Evolutionary conservation across 176 grass and related monocot species (phyloP), one percentile per base, ranked within the genome.

Genomic region (Dactylis glomerata): DNA sequence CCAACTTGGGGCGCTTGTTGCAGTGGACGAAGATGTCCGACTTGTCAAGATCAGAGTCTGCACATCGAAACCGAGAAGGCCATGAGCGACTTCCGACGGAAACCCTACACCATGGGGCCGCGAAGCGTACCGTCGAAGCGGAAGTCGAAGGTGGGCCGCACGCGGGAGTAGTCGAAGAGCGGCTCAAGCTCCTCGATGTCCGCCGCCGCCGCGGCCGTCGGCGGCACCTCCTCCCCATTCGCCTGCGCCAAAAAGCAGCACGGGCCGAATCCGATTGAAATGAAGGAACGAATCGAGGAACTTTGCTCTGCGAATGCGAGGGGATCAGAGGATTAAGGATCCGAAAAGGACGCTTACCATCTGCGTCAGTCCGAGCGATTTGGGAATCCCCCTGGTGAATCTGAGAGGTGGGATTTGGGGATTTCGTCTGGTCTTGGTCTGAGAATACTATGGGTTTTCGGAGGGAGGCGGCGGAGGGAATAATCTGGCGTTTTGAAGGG

Each of bases 131-230:
- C 93, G 57, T 95, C 91, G 84, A 95, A 98, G 72, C 64, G 22
- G 83, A 95, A 88, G 80, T 79, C 67, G 11, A 89, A 50, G 9
- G 40, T 54, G 30, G 96, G 96, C 74, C 88, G 91, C 54, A 98
- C 87, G 68, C 89, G 93, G 62, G 67, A 78, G 83, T 98, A 98
- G 46, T 98, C 88, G 87, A 98, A 98, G 56, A 98, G 92, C n/a
- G 96, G 86, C 78, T 98, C 96, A 37, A 98, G 83, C 40, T 98
- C 96, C 52, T 98, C 93, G 33, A 65, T 38, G 23, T 42, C 38
- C 30, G 41, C 81, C 51, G 57, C 36, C 22, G 46, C 52, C 4
- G 75, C 62, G 8, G 41, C 31, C 59, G 68, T 67, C 47, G 57
- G 27, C 27, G 47, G 17, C 75, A 37, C 24, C 23, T 86, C 67